Conservation (phyloP, 1,139 yeast genomes). For the Debaryomyces coudertii region DNA sequence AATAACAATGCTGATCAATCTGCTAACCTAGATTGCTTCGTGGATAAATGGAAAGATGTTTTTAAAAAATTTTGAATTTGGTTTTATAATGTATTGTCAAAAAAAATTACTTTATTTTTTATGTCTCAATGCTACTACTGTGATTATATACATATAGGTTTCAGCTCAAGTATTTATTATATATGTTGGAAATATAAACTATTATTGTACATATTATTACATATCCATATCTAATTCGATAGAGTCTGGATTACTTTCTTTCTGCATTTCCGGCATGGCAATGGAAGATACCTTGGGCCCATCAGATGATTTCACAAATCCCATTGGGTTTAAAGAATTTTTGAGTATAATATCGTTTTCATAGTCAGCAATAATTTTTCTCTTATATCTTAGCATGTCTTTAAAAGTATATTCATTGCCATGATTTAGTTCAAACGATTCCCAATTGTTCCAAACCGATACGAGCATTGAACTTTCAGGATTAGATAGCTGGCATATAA, state of each 20-base stretch:
- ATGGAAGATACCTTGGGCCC: constrained; percentile 1
- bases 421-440: constrained; percentile 65
- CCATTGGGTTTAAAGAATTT: constrained; percentile 45
- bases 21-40: constrained; percentile 40
- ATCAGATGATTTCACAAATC: constrained; percentile 54
- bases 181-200: not conserved
- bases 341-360: constrained; percentile 30
- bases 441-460: constrained; percentile 68
- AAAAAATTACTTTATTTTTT: not conserved
- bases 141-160: constrained; percentile 5
- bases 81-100: not conserved
- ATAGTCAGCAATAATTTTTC: constrained; percentile 38
- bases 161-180: constrained; percentile 2
- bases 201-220: constrained; percentile 2
- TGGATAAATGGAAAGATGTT: constrained; percentile 41
- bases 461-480: constrained; percentile 22
- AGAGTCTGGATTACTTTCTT: constrained; percentile 59
- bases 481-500: constrained; percentile 29
- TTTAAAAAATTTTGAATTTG: constrained; percentile 20
- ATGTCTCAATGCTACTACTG: constrained; percentile 2
- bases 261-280: constrained; percentile 10
- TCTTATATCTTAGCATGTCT: constrained; percentile 69
- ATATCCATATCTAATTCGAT: constrained; percentile 64
- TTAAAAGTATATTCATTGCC: constrained; percentile 77
- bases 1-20: constrained; percentile 40